Evolutionary conservation across 2,329 filamentous ascomycete species (phyloP), one percentile per base, ranked within the genome.

Genomic region (Epichloe gansuensis): DNA sequence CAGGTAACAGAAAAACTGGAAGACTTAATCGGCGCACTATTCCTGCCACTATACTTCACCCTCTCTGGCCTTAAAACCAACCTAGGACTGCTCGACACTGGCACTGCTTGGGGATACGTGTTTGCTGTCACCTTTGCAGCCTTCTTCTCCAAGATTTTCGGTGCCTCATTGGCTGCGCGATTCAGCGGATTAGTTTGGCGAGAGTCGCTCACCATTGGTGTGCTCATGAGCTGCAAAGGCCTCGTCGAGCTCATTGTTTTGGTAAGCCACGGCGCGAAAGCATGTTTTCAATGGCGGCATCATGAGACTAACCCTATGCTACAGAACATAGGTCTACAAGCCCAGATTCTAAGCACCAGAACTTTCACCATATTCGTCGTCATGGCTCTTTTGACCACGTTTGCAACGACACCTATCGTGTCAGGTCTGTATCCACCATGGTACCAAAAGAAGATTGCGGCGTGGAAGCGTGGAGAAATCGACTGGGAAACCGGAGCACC

Each of bases 321-420:
- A 6, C 23, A 80, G 77, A 82, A 81, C 59, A 80, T 97, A 60
- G 89, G 90, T 45, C 75, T 91, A 2, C 83, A 91, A 71, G 89
- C 90, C 21, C 82, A 81, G 38, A 94, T 95, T 55, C 74, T 95
- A 17, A 91, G 86, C 54, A 77, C 76, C 0, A 75, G 86, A 15
- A 94, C 89, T 0, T 95, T 95, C 62, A 95, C 90, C 50, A 94
- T 95, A 52, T 95, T 95, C 60, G 89, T 95, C 23, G 86, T 95
- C 62, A 95, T 95, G 90, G 90, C 90, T 8, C 73, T 95, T 2
- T 74, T 94, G 35, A 94, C 89, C 0, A 95, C 90, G 0, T 89
- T 95, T 54, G 70, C 82, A 0, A 95, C 90, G 0, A 91, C 90
- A 0, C 90, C 90, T 0, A 69, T 94, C 42, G 86, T 85, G 1